phyloP scores from a whole-genome alignment of 2,329 filamentous ascomycete species.

The Biscogniauxia marginata region DNA sequence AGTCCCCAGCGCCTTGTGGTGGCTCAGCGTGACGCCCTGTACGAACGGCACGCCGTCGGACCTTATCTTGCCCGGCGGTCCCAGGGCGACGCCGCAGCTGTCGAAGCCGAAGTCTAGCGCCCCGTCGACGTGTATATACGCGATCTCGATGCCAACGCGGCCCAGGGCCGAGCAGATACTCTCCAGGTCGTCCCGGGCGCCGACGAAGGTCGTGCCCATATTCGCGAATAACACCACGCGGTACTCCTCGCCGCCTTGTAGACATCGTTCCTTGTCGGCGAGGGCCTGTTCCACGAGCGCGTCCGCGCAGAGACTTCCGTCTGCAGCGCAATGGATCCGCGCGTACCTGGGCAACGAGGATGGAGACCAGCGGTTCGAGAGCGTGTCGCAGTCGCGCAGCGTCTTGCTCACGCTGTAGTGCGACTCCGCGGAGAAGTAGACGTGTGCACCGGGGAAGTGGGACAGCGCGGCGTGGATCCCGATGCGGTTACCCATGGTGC shows the following conservation, averaged over 20 bases:
- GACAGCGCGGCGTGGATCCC: slow-evolving; percentile 11
- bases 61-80: neutral
- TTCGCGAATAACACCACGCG: slow-evolving; percentile 9
- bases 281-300: slow-evolving; percentile 3
- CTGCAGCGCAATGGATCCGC: neutral
- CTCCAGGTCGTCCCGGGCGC: slow-evolving; percentile 5
- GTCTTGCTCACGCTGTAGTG: slow-evolving; percentile 15
- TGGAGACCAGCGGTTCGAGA: slow-evolving; percentile 10
- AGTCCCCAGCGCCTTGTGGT: slow-evolving; percentile 13
- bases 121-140: slow-evolving; percentile 11
- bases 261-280: slow-evolving; percentile 1
- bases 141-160: slow-evolving; percentile 4
- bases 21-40: slow-evolving; percentile 13
- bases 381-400: slow-evolving; percentile 8
- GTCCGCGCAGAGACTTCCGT: slow-evolving; percentile 6
- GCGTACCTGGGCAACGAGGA: slow-evolving; percentile 3
- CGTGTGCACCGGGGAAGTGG: slow-evolving; percentile 7
- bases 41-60: slow-evolving; percentile 3
- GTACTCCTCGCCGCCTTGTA: neutral
- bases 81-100: slow-evolving; percentile 5
- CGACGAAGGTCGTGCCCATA: slow-evolving; percentile 10
- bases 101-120: slow-evolving; percentile 9
- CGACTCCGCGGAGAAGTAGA: slow-evolving; percentile 12
- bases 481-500: slow-evolving; percentile 13
- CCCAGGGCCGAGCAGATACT: neutral